Evolutionary conservation across 768 basidiomycete genomes (phyloP).

Genomic region (Tricholoma hemisulphureum): DNA sequence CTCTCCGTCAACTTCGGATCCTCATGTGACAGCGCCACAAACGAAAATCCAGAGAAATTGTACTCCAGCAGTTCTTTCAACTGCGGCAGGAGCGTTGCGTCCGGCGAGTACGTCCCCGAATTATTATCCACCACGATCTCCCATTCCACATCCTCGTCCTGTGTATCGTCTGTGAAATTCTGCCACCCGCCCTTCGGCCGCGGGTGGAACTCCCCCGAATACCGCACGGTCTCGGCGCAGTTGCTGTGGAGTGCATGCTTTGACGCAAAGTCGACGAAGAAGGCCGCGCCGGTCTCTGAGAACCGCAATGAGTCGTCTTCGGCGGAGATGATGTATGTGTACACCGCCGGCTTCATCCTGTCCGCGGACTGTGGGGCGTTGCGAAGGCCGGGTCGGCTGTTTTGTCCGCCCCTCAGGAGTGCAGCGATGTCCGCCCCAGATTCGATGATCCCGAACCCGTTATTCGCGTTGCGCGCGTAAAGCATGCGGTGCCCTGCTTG

Average conservation of each 20-base stretch:
- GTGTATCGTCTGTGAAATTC: constrained; percentile 51
- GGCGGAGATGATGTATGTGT: constrained; percentile 79
- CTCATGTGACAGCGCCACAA: constrained; percentile 53
- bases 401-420: constrained; percentile 50
- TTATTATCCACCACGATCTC: constrained; percentile 87
- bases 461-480: constrained; percentile 64
- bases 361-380: constrained; percentile 20
- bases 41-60: constrained; percentile 67
- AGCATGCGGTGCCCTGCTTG: constrained; percentile 73
- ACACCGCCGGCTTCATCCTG: constrained; percentile 77
- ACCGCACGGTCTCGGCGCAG: constrained; percentile 63
- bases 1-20: constrained; percentile 58
- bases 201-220: constrained; percentile 79
- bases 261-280: constrained; percentile 83
- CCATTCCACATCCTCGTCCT: constrained; percentile 64
- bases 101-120: constrained; percentile 81
- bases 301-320: constrained; percentile 79
- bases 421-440: constrained; percentile 44
- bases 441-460: constrained; percentile 61
- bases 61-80: constrained; percentile 63
- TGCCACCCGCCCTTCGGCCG: constrained; percentile 69
- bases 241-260: constrained; percentile 86
- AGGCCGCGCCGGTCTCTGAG: constrained; percentile 84
- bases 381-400: constrained; percentile 8
- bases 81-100: constrained; percentile 56